Evolutionary conservation across 179 eudicot species (phyloP).

Genomic region (Drosera spatulata): DNA sequence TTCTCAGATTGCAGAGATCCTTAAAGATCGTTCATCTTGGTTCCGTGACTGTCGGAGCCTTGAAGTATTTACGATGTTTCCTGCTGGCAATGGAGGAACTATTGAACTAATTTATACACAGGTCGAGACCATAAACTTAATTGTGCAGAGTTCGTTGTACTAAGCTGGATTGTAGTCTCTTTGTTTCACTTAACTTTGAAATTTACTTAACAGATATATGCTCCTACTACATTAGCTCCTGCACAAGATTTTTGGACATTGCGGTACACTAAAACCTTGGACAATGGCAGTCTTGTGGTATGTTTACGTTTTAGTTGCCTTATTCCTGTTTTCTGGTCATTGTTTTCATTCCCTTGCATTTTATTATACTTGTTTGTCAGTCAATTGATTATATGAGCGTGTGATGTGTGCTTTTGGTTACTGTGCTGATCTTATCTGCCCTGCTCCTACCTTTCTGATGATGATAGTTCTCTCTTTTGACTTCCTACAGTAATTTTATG

Average conservation of each 20-base stretch:
- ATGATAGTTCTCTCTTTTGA: too few species aligned
- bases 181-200: slow-evolving; percentile 1
- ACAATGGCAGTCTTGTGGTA: slow-evolving; percentile 96
- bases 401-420: too few species aligned
- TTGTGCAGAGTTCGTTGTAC: neutral
- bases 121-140: slow-evolving; percentile 19
- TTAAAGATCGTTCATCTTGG: slow-evolving; percentile 95
- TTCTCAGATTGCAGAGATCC: slow-evolving; percentile 79
- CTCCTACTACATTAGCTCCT: slow-evolving; percentile 91
- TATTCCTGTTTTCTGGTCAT: neutral
- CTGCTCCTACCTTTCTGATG: too few species aligned
- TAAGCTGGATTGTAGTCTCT: neutral
- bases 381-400: too few species aligned
- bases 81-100: slow-evolving; percentile 86
- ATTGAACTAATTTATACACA: slow-evolving; percentile 86
- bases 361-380: too few species aligned
- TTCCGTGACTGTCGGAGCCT: slow-evolving; percentile 96
- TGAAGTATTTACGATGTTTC: slow-evolving; percentile 73
- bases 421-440: too few species aligned
- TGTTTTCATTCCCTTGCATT: too few species aligned
- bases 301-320: slow-evolving; percentile 4
- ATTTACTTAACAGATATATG: slow-evolving; percentile 49
- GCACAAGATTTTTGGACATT: slow-evolving; percentile 97
- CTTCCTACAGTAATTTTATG: too few species aligned
- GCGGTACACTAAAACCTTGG: slow-evolving; percentile 77